Evolutionary conservation across 176 grass and related monocot species (phyloP).

Genomic region (Hyparrhenia diplandra): DNA sequence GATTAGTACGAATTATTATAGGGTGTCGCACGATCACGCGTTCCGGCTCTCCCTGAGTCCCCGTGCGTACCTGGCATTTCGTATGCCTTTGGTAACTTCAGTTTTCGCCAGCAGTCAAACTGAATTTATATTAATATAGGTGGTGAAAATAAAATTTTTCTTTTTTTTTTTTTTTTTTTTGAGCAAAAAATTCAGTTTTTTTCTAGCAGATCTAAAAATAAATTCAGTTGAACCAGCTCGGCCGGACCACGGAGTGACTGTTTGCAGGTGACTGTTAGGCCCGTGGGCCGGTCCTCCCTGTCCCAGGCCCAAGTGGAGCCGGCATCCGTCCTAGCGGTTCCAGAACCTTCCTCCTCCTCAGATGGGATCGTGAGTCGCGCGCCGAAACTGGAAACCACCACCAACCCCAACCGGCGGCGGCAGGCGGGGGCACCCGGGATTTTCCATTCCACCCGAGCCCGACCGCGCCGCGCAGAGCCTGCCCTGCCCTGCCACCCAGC

Average conservation of each 20-base stretch:
- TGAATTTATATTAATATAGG: no score
- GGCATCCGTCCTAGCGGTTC: neutral
- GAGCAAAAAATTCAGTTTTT: no score
- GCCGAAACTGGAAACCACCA: constrained; percentile 26
- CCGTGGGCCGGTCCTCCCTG: neutral
- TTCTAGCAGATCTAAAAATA: no score
- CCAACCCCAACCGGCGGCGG: neutral
- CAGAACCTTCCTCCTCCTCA: constrained; percentile 13
- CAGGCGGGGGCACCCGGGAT: neutral
- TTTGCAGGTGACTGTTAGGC: neutral
- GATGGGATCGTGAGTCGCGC: neutral
- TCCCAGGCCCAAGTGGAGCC: neutral
- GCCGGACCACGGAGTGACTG: neutral
- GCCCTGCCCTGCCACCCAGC: neutral
- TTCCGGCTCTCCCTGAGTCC: neutral
- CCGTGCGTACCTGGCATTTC: neutral
- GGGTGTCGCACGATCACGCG: no score
- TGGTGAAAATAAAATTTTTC: neutral
- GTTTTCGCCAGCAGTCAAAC: no score
- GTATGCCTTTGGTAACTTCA: neutral
- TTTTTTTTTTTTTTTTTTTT: no score
- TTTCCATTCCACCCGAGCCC: neutral
- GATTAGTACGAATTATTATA: no score
- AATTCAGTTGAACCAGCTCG: neutral
- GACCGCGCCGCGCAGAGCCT: neutral